Base-by-base conservation (phyloP, 495 filamentous ascomycete genomes). In the Aspergillus steynii region DNA sequence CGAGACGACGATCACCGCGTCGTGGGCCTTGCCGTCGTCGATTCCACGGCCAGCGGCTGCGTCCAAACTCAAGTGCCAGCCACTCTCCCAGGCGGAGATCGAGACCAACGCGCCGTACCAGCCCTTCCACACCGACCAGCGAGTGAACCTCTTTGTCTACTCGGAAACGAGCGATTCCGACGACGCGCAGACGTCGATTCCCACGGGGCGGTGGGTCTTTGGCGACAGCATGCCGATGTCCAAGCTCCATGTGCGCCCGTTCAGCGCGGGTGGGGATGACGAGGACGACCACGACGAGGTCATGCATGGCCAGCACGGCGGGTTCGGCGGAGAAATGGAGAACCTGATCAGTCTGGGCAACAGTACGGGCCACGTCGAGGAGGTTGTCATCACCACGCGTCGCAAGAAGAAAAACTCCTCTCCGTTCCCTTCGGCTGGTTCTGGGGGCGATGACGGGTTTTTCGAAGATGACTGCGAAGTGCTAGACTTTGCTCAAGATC, bases 381-480 rank as follows among this genome's bases (percentile, higher is more conserved):
- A 92, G 73, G 86, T 96, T 31, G 85, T 94, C 42, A 85, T 93
- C 27, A 94, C 90, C 9, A 94, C 90, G 2, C 78, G 91, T 48
- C 77, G 89, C 76, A 75, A 89, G 83, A 76, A 88, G 81, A 68
- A 67, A 74, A 70, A 69, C 70, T 64, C 67, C 12, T 60, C 67
- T 53, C 63, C 69, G 56, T 74, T 62, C 61, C 66, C 50, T 67
- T 76, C 46, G 56, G 55, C 58, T 50, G 58, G 61, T n/a, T 64
- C 34, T 20, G 82, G 81, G 28, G 84, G 86, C 15, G 90, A 88
- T 34, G 90, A 93, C 45, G 92, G 91, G 3, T 95, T 97, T 73
- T 97, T 97, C 66, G 93, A 97, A 72, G 92, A 97, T 68, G 93
- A 95, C 70, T 94, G 90, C 68, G 93, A 96, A 68, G 90, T 97